Conservation (phyloP, 148 eudicot species). For the Silene uniflora region DNA sequence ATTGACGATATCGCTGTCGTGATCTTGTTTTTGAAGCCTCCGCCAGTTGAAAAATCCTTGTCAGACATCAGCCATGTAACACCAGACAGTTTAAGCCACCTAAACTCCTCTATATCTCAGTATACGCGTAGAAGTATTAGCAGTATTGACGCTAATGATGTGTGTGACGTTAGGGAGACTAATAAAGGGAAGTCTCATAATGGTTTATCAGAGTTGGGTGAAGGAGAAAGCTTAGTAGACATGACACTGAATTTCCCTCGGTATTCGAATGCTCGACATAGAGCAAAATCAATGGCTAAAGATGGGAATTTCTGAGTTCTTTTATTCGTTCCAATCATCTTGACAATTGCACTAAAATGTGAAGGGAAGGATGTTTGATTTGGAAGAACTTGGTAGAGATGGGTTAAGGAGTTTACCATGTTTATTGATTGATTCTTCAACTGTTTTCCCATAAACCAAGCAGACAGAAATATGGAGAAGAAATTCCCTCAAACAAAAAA, state of each 20-base stretch:
- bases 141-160: slow-evolving; percentile 31
- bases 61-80: slow-evolving; percentile 39
- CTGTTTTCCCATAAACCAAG: too few relatives aligned
- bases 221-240: slow-evolving; percentile 24
- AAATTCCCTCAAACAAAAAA: too few relatives aligned
- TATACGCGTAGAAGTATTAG: slow-evolving; percentile 28
- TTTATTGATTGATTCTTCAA: not conserved
- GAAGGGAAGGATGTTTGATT: not conserved
- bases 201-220: slow-evolving; percentile 19
- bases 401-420: not conserved
- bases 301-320: slow-evolving; percentile 1
- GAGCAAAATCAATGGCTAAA: slow-evolving; percentile 16
- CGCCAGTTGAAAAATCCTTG: slow-evolving; percentile 32
- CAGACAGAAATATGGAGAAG: too few relatives aligned
- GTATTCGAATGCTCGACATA: slow-evolving; percentile 14
- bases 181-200: slow-evolving; percentile 16
- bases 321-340: not conserved
- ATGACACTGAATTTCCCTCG: slow-evolving; percentile 24
- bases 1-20: slow-evolving; percentile 67
- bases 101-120: slow-evolving; percentile 31
- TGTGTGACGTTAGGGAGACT: slow-evolving; percentile 17
- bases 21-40: slow-evolving; percentile 56
- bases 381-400: not conserved
- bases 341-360: not conserved
- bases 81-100: slow-evolving; percentile 32